Conservation (phyloP, 768 basidiomycete species). For the Hydnum rufescens region DNA sequence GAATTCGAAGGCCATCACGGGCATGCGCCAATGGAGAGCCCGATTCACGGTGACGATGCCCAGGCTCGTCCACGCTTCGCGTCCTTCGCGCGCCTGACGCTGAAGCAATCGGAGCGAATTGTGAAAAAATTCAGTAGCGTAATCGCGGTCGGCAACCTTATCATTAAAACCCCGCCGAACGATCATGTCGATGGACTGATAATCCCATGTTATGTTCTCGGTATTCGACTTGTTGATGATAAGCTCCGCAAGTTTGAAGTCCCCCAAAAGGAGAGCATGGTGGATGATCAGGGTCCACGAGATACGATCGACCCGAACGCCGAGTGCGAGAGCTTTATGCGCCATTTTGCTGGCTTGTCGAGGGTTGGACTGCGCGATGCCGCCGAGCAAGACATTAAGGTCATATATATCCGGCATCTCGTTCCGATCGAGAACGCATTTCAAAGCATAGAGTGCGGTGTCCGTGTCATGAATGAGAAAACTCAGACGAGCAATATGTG, state of each 20-base stretch:
- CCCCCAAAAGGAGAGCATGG: background rate
- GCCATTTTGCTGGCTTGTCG: conserved; percentile 28
- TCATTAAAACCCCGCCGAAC: background rate
- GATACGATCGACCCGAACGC: conserved; percentile 13
- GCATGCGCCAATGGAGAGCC: background rate
- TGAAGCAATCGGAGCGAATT: conserved; percentile 27
- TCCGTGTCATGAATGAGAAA: conserved; percentile 32
- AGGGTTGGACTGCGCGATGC: conserved; percentile 31
- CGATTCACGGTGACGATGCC: background rate
- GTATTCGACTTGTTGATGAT: no score
- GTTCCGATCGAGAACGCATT: conserved; percentile 25
- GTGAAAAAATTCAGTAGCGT: background rate
- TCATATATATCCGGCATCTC: conserved; percentile 44
- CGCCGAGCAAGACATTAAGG: conserved; percentile 40
- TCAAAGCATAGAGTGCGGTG: conserved; percentile 30
- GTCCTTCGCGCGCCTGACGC: conserved; percentile 10
- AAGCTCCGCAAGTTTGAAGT: background rate
- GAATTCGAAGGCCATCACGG: background rate
- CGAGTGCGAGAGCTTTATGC: conserved; percentile 26
- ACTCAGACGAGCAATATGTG: conserved; percentile 40
- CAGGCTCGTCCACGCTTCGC: conserved; percentile 9
- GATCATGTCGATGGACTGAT: background rate
- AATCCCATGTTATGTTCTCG: no score
- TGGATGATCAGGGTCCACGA: background rate
- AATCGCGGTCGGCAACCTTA: background rate